These are phyloP conservation scores for Cyclanthera cordifolia DNA, from an alignment of 306 rosid genomes.

Conservation along the genomic window DNA sequence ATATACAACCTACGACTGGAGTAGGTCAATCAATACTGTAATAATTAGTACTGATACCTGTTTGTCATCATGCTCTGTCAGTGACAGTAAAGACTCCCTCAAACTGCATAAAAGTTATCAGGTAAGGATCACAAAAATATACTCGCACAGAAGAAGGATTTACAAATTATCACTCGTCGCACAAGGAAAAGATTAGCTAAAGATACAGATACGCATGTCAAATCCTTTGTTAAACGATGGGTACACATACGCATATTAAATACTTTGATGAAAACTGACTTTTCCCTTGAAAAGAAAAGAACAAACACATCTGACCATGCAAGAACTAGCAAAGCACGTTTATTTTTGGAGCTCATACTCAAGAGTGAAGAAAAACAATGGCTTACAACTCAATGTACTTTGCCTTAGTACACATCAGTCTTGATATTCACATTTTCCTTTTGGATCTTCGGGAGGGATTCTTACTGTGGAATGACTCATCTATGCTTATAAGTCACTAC, in stretches of 20 bases:
- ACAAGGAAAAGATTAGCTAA: not conserved
- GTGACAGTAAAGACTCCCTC: slow-evolving; percentile 70
- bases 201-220: not conserved
- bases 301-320: not conserved
- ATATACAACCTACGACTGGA: not conserved
- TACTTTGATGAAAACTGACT: not conserved
- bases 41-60: slow-evolving; percentile 39
- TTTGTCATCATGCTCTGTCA: slow-evolving; percentile 93
- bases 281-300: not conserved
- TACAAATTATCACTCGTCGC: not conserved
- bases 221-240: not conserved
- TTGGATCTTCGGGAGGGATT: too few species aligned
- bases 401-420: not conserved
- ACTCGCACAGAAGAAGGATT: not conserved
- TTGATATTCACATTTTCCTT: too few species aligned
- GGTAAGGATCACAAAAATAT: slow-evolving; percentile 20
- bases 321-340: not conserved
- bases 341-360: not conserved
- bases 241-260: too few species aligned
- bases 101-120: slow-evolving; percentile 54
- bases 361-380: not conserved
- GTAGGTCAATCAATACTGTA: not conserved
- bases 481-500: too few species aligned
- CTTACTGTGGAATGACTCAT: too few species aligned
- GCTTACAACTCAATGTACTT: not conserved